Percentiles rank a stretch among this genome's conserved stretches.
phyloP scores from a whole-genome alignment of 1,139 yeast species.

The Hyphopichia pseudoburtonii region DNA sequence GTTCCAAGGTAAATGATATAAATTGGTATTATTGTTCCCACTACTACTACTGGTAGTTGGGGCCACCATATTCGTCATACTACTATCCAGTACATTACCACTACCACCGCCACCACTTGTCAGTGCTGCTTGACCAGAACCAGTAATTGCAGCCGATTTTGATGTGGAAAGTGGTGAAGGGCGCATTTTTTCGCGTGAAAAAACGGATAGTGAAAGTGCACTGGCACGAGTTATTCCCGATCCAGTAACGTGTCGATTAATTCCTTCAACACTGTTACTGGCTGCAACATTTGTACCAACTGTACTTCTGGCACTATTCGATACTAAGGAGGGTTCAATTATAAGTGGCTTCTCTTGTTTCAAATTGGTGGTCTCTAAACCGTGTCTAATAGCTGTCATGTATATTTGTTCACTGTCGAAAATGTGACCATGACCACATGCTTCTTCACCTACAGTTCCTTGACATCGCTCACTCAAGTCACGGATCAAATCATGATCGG shows the following conservation, averaged over 20 bases:
- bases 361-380: slow-evolving; percentile 39
- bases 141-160: too few relatives aligned
- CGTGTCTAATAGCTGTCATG: slow-evolving; percentile 28
- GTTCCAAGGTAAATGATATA: slow-evolving; percentile 40
- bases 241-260: not conserved
- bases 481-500: slow-evolving; percentile 31
- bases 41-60: not conserved
- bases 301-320: not conserved
- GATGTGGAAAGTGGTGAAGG: too few relatives aligned
- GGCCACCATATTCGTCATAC: too few relatives aligned
- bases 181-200: not conserved
- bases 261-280: slow-evolving; percentile 2
- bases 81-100: not conserved
- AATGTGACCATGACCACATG: slow-evolving; percentile 31
- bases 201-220: slow-evolving; percentile 1
- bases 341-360: slow-evolving; percentile 6
- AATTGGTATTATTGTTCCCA: slow-evolving; percentile 6
- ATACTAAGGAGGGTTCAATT: not conserved
- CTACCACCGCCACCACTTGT: not conserved
- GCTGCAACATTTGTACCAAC: not conserved
- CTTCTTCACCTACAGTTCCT: slow-evolving; percentile 17
- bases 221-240: not conserved
- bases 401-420: slow-evolving; percentile 26
- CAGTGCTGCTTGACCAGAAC: too few relatives aligned
- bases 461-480: slow-evolving; percentile 34